These are phyloP conservation scores for Penicillium sp. DNA, from an alignment of 2,329 filamentous ascomycete species.

Conservation along the genomic window DNA sequence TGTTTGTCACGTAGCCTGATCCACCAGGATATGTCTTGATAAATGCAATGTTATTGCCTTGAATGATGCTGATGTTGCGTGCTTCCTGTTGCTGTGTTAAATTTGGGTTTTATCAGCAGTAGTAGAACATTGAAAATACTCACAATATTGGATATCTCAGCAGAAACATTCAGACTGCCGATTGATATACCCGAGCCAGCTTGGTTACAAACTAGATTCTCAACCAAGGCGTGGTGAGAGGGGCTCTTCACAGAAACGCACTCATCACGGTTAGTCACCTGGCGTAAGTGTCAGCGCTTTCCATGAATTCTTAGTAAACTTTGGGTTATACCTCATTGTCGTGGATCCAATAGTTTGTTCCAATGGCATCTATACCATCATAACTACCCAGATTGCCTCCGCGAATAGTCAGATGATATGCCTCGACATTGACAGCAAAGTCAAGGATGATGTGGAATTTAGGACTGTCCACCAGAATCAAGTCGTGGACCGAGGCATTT, in stretches of 20 bases:
- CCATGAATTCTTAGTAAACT: neutral
- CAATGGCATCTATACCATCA: constrained; percentile 40
- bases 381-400: constrained; percentile 39
- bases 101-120: too few species aligned
- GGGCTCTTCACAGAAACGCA: constrained; percentile 43
- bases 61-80: constrained; percentile 38
- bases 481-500: constrained; percentile 31
- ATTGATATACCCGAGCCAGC: constrained; percentile 41
- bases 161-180: constrained; percentile 35
- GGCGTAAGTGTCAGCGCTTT: neutral
- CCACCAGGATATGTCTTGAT: constrained; percentile 45
- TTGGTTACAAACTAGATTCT: constrained; percentile 41
- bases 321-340: constrained; percentile 31
- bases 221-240: constrained; percentile 36
- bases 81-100: constrained; percentile 20
- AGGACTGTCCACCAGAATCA: constrained; percentile 36
- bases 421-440: constrained; percentile 38
- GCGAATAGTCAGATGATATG: constrained; percentile 41
- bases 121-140: too few species aligned
- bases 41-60: constrained; percentile 42
- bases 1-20: constrained; percentile 39
- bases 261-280: constrained; percentile 42
- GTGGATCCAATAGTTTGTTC: constrained; percentile 41
- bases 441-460: constrained; percentile 43
- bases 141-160: constrained; percentile 32